Conservation (phyloP, 2,329 filamentous ascomycete species). For the Drechslerella stenobrocha region DNA sequence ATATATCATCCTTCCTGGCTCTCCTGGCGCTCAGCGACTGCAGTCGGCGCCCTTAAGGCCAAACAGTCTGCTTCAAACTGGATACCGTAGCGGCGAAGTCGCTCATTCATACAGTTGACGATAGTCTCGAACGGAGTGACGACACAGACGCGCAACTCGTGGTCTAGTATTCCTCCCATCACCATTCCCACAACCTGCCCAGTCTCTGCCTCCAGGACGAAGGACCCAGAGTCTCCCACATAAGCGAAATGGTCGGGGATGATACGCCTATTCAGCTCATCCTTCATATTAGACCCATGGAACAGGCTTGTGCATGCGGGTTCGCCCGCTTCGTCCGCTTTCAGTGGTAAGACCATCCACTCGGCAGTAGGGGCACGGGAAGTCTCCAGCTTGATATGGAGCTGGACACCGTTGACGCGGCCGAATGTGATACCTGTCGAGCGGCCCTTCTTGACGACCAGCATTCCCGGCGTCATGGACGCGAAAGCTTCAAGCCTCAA, state of each 20-base stretch:
- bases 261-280: neutral
- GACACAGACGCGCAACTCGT: neutral
- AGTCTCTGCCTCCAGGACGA: neutral
- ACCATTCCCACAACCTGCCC: neutral
- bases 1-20: neutral
- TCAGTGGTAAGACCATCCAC: neutral
- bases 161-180: neutral
- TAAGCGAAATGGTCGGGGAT: neutral
- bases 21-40: neutral
- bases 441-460: neutral
- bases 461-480: neutral
- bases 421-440: neutral
- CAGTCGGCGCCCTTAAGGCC: neutral
- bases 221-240: neutral
- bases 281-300: neutral
- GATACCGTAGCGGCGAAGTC: neutral
- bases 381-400: neutral
- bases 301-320: neutral
- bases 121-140: neutral
- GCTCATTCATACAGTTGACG: neutral
- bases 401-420: neutral
- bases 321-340: neutral
- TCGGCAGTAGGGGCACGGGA: neutral
- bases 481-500: neutral
- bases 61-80: neutral